phyloP scores from a whole-genome alignment of 1,284 basidiomycete genomes.

The Austroboletus niveus region DNA sequence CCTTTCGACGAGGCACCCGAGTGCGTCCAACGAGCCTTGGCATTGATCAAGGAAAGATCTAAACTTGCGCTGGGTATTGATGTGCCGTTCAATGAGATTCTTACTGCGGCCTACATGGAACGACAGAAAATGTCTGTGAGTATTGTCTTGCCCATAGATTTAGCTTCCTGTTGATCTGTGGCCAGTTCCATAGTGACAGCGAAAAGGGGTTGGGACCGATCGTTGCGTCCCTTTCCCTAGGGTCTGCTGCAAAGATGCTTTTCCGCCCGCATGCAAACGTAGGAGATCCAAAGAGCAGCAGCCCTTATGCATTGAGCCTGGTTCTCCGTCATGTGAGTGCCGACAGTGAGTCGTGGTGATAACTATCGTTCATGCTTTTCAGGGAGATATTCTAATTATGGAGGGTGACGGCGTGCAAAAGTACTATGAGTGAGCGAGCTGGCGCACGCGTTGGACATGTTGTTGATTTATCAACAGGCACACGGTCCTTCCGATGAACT shows the following conservation, averaged over 20 bases:
- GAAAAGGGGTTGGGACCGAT: slow-evolving; percentile 69
- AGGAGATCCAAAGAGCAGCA: slow-evolving; percentile 34
- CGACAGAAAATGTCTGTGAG: slow-evolving; percentile 77
- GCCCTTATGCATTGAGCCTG: slow-evolving; percentile 47
- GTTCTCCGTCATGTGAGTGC: slow-evolving; percentile 63
- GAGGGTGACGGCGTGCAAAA: slow-evolving; percentile 64
- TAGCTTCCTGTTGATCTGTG: slow-evolving; percentile 3
- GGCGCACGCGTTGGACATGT: neutral
- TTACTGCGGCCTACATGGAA: slow-evolving; percentile 80
- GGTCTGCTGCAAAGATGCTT: slow-evolving; percentile 71
- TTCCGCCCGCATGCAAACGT: slow-evolving; percentile 51
- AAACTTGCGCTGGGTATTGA: slow-evolving; percentile 36
- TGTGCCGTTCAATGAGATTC: slow-evolving; percentile 66
- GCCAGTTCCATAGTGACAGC: slow-evolving; percentile 75
- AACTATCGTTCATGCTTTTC: neutral
- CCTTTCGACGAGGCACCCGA: slow-evolving; percentile 56
- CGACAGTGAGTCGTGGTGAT: neutral
- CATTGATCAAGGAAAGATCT: slow-evolving; percentile 55
- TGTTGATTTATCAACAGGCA: slow-evolving; percentile 36
- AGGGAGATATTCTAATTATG: slow-evolving; percentile 80
- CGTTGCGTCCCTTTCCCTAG: slow-evolving; percentile 71
- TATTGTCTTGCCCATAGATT: slow-evolving; percentile 5
- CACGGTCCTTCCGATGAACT: slow-evolving; percentile 48
- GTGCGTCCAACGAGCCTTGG: slow-evolving; percentile 55
- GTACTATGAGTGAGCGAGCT: slow-evolving; percentile 59